A percentile compares a stretch with the other conserved stretches of the same genome.
These are phyloP conservation scores for Dittrichia graveolens DNA, from an alignment of 129 eudicot genomes.

Conservation along the genomic window DNA sequence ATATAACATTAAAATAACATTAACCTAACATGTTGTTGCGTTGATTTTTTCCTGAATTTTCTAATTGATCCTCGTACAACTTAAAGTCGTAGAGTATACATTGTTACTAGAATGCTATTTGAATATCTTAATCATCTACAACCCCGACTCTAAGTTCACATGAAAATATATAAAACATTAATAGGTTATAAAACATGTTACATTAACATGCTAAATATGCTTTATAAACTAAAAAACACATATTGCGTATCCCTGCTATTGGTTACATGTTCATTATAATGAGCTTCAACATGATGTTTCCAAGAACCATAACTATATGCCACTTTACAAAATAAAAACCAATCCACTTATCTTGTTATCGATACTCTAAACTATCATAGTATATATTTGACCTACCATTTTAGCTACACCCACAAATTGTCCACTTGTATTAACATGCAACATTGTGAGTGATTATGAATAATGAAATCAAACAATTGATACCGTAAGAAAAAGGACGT, in stretches of 20 bases:
- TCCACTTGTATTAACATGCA: slow-evolving; percentile 81
- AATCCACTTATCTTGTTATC: slow-evolving; percentile 92
- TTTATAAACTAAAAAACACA: slow-evolving; percentile 29
- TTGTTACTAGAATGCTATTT: slow-evolving; percentile 67
- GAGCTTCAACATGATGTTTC: slow-evolving; percentile 70
- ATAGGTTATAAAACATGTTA: background rate
- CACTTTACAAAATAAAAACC: slow-evolving; percentile 91
- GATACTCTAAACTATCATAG: slow-evolving; percentile 69
- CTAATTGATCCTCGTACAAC: slow-evolving; percentile 75
- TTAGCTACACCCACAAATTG: slow-evolving; percentile 86
- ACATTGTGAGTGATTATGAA: background rate
- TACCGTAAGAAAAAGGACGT: too few species aligned
- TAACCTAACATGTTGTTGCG: slow-evolving; percentile 53
- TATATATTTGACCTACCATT: slow-evolving; percentile 78
- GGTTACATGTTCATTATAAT: slow-evolving; percentile 76
- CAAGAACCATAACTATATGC: slow-evolving; percentile 88
- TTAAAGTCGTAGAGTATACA: slow-evolving; percentile 80
- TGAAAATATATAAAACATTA: slow-evolving; percentile 23
- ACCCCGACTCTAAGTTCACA: slow-evolving; percentile 75
- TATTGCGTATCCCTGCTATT: slow-evolving; percentile 92
- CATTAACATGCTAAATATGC: background rate
- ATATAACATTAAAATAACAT: too few species aligned
- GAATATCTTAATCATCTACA: slow-evolving; percentile 65
- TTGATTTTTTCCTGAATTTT: slow-evolving; percentile 80
- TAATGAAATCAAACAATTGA: background rate